Conservation (phyloP, 768 basidiomycete genomes). For the Collybiopsis luxurians region DNA sequence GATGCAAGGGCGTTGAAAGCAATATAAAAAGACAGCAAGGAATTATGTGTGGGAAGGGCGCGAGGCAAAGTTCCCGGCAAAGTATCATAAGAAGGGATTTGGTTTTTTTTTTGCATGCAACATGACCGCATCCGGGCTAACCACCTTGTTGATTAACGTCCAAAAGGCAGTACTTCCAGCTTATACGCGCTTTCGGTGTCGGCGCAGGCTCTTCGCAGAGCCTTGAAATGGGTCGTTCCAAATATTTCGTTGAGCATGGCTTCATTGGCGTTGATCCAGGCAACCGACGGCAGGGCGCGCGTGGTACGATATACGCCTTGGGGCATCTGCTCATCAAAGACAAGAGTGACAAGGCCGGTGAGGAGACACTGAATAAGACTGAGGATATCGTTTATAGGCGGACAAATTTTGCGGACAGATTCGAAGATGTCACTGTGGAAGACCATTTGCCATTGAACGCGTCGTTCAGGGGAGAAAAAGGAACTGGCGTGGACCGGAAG, state of each 20-base stretch:
- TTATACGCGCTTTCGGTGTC: slow-evolving; percentile 73
- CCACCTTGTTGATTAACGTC: slow-evolving; percentile 23
- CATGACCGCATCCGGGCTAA: neutral
- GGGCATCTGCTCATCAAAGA: slow-evolving; percentile 72
- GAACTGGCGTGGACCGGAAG: slow-evolving; percentile 78
- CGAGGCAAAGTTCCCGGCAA: neutral
- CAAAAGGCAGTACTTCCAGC: slow-evolving; percentile 56
- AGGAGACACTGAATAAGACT: slow-evolving; percentile 70
- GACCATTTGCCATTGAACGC: slow-evolving; percentile 89
- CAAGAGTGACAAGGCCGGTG: slow-evolving; percentile 68
- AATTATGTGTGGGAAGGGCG: slow-evolving; percentile 3
- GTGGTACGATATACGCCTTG: slow-evolving; percentile 71
- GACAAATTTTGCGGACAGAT: slow-evolving; percentile 63
- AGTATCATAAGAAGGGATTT: slow-evolving; percentile 5
- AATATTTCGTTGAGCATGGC: slow-evolving; percentile 67
- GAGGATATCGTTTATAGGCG: slow-evolving; percentile 68
- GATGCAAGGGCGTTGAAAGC: slow-evolving; percentile 28
- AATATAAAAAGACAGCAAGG: slow-evolving; percentile 38
- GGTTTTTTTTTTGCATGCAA: neutral
- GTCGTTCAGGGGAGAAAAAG: slow-evolving; percentile 82
- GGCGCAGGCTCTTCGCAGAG: slow-evolving; percentile 68
- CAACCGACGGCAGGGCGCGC: slow-evolving; percentile 72
- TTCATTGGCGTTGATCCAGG: slow-evolving; percentile 76
- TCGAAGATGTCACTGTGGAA: slow-evolving; percentile 79
- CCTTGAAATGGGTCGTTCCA: slow-evolving; percentile 67